Evolutionary conservation across 2,329 filamentous ascomycete genomes (phyloP).

Genomic region (Macrophomina phaseolina): DNA sequence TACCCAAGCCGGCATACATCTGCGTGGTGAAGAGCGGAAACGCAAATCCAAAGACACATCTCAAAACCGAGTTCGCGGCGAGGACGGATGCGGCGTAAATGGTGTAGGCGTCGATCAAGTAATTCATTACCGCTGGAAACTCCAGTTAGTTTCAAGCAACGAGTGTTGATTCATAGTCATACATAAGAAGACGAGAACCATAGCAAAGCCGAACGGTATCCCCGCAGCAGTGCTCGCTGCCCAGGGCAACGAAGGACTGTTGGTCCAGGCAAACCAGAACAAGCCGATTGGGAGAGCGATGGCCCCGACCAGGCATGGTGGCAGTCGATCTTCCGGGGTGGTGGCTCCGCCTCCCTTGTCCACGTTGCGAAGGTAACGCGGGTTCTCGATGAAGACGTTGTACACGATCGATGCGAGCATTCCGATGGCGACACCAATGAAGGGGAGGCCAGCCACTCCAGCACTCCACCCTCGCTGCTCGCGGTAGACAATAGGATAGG

Average conservation of each 20-base stretch:
- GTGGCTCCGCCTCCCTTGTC: constrained; percentile 60
- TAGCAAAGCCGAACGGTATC: constrained; percentile 71
- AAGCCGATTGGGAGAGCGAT: constrained; percentile 66
- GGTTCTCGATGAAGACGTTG: constrained; percentile 46
- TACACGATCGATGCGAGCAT: constrained; percentile 66
- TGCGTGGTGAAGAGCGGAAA: constrained; percentile 81
- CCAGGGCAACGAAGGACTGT: constrained; percentile 70
- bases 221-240: constrained; percentile 74
- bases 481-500: constrained; percentile 68
- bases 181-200: constrained; percentile 77
- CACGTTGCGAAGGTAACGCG: constrained; percentile 47
- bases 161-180: too few relatives aligned
- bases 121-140: constrained; percentile 59
- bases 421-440: constrained; percentile 72
- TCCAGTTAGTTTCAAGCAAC: too few relatives aligned
- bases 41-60: constrained; percentile 79
- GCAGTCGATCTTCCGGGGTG: constrained; percentile 70
- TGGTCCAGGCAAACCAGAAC: constrained; percentile 73
- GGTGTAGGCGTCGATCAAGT: constrained; percentile 67
- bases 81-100: constrained; percentile 81
- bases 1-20: constrained; percentile 72
- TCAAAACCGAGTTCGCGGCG: constrained; percentile 80
- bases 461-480: constrained; percentile 43
- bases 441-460: constrained; percentile 53
- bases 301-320: constrained; percentile 66